phyloP scores from a whole-genome alignment of 2,329 filamentous ascomycete species.

The Neocucurbitaria cava region DNA sequence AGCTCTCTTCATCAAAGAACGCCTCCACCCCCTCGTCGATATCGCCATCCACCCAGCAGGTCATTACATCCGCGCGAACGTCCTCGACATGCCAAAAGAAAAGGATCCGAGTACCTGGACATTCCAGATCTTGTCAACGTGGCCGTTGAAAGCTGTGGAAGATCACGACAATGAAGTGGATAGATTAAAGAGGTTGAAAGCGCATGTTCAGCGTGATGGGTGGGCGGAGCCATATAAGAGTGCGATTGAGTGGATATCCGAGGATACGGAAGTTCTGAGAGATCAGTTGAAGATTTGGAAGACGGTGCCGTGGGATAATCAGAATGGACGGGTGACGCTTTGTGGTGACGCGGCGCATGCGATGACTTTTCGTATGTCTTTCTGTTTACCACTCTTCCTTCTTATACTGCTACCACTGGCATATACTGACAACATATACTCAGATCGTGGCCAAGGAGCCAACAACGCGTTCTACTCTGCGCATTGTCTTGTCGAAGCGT shows the following conservation, averaged over 20 bases:
- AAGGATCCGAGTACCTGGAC: slow-evolving; percentile 45
- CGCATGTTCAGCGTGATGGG: slow-evolving; percentile 30
- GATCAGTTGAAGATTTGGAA: slow-evolving; percentile 48
- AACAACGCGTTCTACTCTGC: slow-evolving; percentile 48
- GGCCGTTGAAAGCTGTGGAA: slow-evolving; percentile 33
- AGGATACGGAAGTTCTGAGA: slow-evolving; percentile 34
- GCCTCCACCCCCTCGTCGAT: slow-evolving; percentile 38
- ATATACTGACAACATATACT: neutral
- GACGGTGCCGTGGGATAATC: slow-evolving; percentile 44
- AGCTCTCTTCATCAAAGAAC: slow-evolving; percentile 33
- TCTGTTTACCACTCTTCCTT: neutral
- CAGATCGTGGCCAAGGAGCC: slow-evolving; percentile 48
- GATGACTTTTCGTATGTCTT: slow-evolving; percentile 47
- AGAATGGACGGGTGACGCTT: slow-evolving; percentile 41
- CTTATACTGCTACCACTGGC: neutral
- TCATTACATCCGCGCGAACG: slow-evolving; percentile 38
- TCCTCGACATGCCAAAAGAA: slow-evolving; percentile 41
- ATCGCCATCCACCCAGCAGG: slow-evolving; percentile 42
- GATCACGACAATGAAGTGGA: slow-evolving; percentile 36
- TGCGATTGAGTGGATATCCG: slow-evolving; percentile 42
- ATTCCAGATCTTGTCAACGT: slow-evolving; percentile 44
- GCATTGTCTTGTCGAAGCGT: slow-evolving; percentile 33
- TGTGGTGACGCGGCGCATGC: slow-evolving; percentile 51
- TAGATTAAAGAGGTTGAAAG: slow-evolving; percentile 34
- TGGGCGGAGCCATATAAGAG: slow-evolving; percentile 47